Percentiles rank a stretch among this genome's conserved stretches.
These are phyloP conservation scores for Ascosphaera acerosa DNA, from an alignment of 2,329 filamentous ascomycete genomes.

Conservation along the genomic window DNA sequence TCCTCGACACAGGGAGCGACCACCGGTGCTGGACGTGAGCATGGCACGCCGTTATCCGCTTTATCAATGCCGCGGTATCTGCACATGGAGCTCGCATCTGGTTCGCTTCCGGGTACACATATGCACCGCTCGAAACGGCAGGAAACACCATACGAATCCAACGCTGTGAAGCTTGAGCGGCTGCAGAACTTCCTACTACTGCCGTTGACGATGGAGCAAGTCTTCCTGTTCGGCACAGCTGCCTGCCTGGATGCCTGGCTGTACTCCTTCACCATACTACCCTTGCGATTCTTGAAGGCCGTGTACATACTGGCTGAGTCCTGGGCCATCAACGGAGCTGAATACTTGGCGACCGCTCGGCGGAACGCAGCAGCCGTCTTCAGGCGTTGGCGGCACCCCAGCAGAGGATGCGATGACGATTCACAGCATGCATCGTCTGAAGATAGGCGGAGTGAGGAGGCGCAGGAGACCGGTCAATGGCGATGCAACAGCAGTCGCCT, in stretches of 20 bases:
- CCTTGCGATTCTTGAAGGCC: slow-evolving; percentile 65
- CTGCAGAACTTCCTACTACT: slow-evolving; percentile 70
- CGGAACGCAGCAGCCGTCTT: slow-evolving; percentile 2
- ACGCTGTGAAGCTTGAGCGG: slow-evolving; percentile 72
- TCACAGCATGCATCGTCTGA: not conserved
- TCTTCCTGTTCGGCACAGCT: slow-evolving; percentile 65
- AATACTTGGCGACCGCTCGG: slow-evolving; percentile 7
- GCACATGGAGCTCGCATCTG: slow-evolving; percentile 37
- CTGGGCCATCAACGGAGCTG: slow-evolving; percentile 37
- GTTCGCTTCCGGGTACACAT: slow-evolving; percentile 34
- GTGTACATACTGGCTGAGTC: slow-evolving; percentile 50
- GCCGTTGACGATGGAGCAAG: slow-evolving; percentile 56
- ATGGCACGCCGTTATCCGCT: too few species aligned
- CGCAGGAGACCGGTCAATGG: not conserved
- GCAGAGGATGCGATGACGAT: not conserved
- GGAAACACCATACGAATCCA: slow-evolving; percentile 69
- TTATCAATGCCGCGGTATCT: slow-evolving; percentile 38
- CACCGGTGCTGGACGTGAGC: too few species aligned
- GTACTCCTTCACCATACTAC: slow-evolving; percentile 86
- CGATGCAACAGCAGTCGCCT: slow-evolving; percentile 2
- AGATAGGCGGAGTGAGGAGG: not conserved
- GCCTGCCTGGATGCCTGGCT: slow-evolving; percentile 92
- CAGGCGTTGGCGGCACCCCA: not conserved
- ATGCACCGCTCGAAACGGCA: slow-evolving; percentile 31
- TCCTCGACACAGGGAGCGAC: too few species aligned